These are phyloP conservation scores for Astrothelium subdiscretum DNA, from an alignment of 495 filamentous ascomycete species.

Conservation along the genomic window DNA sequence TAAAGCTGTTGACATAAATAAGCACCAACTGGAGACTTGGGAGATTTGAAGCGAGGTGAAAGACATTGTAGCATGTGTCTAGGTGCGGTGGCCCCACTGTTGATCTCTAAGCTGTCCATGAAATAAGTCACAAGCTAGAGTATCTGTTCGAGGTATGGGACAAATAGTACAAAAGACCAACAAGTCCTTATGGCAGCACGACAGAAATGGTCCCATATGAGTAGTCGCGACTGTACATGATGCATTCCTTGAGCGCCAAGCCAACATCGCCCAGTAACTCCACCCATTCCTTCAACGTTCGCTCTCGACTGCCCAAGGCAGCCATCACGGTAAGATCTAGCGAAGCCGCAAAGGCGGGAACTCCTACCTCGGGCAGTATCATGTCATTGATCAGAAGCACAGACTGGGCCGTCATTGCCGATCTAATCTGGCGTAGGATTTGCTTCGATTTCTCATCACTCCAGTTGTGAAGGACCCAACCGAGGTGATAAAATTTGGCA, in stretches of 20 bases:
- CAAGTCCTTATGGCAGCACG: background rate
- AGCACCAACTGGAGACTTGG: background rate
- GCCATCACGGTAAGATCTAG: slow-evolving; percentile 8
- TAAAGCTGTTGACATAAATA: background rate
- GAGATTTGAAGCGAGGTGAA: background rate
- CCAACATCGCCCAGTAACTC: slow-evolving; percentile 6
- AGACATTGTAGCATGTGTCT: background rate
- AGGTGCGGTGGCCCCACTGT: too few relatives aligned
- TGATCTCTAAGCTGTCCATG: too few relatives aligned
- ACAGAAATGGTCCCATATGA: background rate
- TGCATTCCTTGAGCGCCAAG: slow-evolving; percentile 3
- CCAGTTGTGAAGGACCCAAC: slow-evolving; percentile 11
- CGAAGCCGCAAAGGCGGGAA: background rate
- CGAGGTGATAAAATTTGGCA: slow-evolving; percentile 6
- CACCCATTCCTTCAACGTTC: slow-evolving; percentile 4
- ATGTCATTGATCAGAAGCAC: slow-evolving; percentile 8
- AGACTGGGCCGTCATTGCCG: slow-evolving; percentile 8
- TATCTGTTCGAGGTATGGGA: background rate
- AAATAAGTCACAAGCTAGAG: background rate
- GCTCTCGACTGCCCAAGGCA: background rate
- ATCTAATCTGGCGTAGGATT: slow-evolving; percentile 3
- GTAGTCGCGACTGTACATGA: background rate
- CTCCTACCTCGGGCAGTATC: slow-evolving; percentile 2
- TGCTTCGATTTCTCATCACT: slow-evolving; percentile 3
- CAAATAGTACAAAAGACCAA: background rate